These are phyloP conservation scores for Aspergillus olivimuriae DNA, from an alignment of 495 filamentous ascomycete species.

Conservation along the genomic window DNA sequence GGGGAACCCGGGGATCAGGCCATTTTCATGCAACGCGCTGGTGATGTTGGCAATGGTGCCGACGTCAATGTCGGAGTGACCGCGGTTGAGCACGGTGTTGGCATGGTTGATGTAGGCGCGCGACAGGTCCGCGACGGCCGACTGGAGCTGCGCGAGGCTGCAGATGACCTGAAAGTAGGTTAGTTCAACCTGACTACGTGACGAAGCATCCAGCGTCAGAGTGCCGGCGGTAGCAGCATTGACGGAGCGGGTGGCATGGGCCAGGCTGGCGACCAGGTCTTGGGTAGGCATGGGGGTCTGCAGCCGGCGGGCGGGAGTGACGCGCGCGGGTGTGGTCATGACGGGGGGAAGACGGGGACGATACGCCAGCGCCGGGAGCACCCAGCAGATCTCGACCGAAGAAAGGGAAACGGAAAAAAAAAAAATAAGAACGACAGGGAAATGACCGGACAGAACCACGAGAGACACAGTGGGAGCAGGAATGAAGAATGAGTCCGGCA, in stretches of 20 bases:
- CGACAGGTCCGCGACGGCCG: conserved; percentile 64
- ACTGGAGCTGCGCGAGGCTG: conserved; percentile 64
- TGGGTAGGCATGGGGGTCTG: conserved; percentile 5
- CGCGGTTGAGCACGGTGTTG: conserved; percentile 66
- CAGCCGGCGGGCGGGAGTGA: conserved; percentile 10
- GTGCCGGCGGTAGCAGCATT: conserved; percentile 7
- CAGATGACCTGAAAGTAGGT: conserved; percentile 56
- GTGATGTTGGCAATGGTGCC: conserved; percentile 44
- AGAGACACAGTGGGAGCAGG: too few species aligned
- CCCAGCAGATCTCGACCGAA: too few species aligned
- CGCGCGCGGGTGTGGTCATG: conserved; percentile 15
- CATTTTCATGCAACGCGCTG: conserved; percentile 36
- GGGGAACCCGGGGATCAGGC: conserved; percentile 27
- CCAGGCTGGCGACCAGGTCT: conserved; percentile 6
- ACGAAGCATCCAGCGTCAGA: not conserved
- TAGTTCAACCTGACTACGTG: conserved; percentile 9
- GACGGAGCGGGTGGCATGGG: conserved; percentile 3
- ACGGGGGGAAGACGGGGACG: conserved; percentile 1
- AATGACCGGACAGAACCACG: too few species aligned
- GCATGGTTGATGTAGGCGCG: conserved; percentile 78
- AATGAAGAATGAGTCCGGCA: too few species aligned
- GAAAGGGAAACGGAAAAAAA: too few species aligned
- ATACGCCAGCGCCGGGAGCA: too few species aligned
- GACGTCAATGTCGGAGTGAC: conserved; percentile 44
- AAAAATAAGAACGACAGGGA: not conserved